Conservation (phyloP, 1,139 yeast genomes). For the Blastobotrys illinoisensis region DNA sequence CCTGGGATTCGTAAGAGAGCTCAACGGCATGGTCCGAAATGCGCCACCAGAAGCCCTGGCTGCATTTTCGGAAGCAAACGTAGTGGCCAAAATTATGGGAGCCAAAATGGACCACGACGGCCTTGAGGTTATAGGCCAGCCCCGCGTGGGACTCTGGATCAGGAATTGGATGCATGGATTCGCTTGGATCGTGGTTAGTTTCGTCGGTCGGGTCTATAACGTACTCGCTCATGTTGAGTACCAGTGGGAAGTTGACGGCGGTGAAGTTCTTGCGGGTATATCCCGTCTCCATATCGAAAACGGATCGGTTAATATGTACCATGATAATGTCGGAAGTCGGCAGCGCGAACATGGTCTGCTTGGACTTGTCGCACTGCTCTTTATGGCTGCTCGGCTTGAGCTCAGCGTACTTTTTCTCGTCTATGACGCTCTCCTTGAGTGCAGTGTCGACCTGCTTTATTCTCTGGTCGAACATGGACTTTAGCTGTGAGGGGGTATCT, state of each 20-base stretch:
- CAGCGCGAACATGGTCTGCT: conserved; percentile 70
- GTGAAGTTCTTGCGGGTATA: conserved; percentile 80
- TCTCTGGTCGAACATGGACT: conserved; percentile 44
- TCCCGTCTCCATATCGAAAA: conserved; percentile 81
- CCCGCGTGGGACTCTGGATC: conserved; percentile 8
- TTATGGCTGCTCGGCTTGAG: conserved; percentile 72
- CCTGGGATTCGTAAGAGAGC: conserved; percentile 74
- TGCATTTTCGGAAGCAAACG: conserved; percentile 68
- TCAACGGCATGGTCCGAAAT: conserved; percentile 86
- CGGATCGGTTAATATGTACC: conserved; percentile 85
- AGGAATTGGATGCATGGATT: conserved; percentile 44
- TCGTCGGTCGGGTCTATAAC: conserved; percentile 57
- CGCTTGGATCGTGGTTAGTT: conserved; percentile 73
- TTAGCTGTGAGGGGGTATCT: conserved; percentile 14
- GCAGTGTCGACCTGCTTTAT: conserved; percentile 53
- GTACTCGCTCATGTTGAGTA: conserved; percentile 59
- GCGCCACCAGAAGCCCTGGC: conserved; percentile 89
- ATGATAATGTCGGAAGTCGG: conserved; percentile 76
- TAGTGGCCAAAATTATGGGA: conserved; percentile 95
- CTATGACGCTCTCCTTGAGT: conserved; percentile 59
- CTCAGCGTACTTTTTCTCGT: conserved; percentile 71
- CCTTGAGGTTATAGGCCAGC: conserved; percentile 58
- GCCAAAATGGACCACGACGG: conserved; percentile 88
- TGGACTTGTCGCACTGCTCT: conserved; percentile 71
- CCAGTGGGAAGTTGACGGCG: conserved; percentile 67